Base-by-base conservation (phyloP, 805 yeast species). In the Cyberlindnera mississippiensis region DNA sequence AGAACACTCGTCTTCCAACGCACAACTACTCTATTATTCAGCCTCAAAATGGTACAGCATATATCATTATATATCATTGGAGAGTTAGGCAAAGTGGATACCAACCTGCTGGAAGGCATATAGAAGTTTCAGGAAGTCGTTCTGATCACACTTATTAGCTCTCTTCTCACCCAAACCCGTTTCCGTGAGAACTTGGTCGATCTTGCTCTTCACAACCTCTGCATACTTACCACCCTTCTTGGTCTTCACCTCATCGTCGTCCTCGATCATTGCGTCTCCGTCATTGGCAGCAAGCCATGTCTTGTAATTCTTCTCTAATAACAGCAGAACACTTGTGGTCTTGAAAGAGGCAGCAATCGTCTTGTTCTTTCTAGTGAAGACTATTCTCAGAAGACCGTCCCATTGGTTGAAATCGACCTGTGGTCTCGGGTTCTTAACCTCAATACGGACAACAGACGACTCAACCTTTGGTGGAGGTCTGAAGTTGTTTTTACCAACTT, bases 391-490 rank as follows among this genome's bases (percentile, higher is more conserved):
- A 28, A 93, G 69, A 2, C 99, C 99, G 59, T 93, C 99, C 98
- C 98, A 93, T 64, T 93, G 99, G 56, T 85, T 76, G 60, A 81
- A 91, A 60, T 90, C 96, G 27, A 93, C 80, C 50, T 85, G 80
- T n/a, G 99, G 99, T 53, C 96, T 78, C 39, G 98, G 99, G 42
- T 66, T 73, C 63, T 93, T 93, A 43, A 93, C 82, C 64, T 91
- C 98, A 28, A 93, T 79, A 57, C 96, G 76, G 15, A 93, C 98
- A 36, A 93, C 99, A 28, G 95, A 83, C 0, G 97, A 89, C 63
- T 93, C 99, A 44, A 93, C 99, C 63, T 93, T 90, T 44, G 99
- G 99, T 10, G 99, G 99, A 18, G 99, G 99, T 55, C 96, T 75
- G 71, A 93, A 93, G 60, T 93, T 93, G 61, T 93, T 93, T 60